Conservation (phyloP, 2,329 filamentous ascomycete species). For the Apiospora pterosperma region DNA sequence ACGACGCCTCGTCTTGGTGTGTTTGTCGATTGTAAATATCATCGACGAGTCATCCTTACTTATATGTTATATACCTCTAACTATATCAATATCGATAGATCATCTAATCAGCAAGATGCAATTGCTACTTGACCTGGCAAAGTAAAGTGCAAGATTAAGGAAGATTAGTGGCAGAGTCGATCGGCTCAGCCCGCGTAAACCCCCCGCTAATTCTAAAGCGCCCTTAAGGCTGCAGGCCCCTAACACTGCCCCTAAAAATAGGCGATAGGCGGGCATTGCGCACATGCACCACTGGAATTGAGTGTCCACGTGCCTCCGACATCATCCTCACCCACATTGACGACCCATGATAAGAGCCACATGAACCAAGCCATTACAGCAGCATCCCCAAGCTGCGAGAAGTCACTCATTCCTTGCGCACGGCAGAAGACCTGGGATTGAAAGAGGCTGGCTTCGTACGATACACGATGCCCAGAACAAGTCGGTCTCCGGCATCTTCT, state of each 20-base stretch:
- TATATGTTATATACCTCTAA: too few species aligned
- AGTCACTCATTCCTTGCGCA: not conserved
- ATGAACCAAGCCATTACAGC: not conserved
- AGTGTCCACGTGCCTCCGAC: not conserved
- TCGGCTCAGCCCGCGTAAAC: not conserved
- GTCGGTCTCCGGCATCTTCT: constrained; percentile 37
- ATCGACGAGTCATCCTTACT: too few species aligned
- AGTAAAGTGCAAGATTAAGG: not conserved
- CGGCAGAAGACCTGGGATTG: not conserved
- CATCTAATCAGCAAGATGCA: not conserved
- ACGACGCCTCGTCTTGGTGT: not conserved
- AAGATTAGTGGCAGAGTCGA: not conserved
- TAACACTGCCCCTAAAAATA: constrained; percentile 2
- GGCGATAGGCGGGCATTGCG: not conserved
- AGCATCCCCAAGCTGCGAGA: not conserved
- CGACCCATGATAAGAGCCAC: not conserved
- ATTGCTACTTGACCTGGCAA: not conserved
- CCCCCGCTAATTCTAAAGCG: not conserved
- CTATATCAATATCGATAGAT: too few species aligned
- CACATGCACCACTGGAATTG: not conserved
- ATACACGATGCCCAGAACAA: constrained; percentile 21
- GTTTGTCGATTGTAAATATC: not conserved
- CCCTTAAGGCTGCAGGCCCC: not conserved
- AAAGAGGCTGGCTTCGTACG: not conserved
- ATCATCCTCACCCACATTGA: not conserved